These are phyloP conservation scores for Pythium phragmiticola DNA, from an alignment of 352 stramenopile species.

Conservation along the genomic window DNA sequence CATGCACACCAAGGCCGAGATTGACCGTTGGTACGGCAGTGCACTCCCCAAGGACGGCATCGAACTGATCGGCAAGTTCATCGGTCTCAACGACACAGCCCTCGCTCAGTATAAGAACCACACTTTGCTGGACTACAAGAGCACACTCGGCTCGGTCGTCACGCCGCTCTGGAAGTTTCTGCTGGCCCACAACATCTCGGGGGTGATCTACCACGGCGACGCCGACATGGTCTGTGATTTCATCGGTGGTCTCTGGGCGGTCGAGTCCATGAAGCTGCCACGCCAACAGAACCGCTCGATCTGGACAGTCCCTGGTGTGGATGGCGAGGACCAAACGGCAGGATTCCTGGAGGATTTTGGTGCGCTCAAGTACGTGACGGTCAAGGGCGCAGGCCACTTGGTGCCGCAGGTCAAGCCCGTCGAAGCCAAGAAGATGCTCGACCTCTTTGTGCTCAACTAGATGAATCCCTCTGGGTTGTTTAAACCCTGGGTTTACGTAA, in stretches of 20 bases:
- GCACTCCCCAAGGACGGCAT: conserved; percentile 37
- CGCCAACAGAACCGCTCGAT: conserved; percentile 33
- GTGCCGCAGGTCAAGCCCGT: conserved; percentile 38
- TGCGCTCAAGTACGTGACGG: background rate
- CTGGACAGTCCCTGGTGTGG: background rate
- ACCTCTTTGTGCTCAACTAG: conserved; percentile 45
- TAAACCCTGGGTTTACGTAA: no score
- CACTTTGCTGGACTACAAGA: conserved; percentile 46
- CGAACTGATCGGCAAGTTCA: conserved; percentile 19
- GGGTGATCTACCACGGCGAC: conserved; percentile 70
- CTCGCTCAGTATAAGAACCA: conserved; percentile 29
- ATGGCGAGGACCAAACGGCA: conserved; percentile 60
- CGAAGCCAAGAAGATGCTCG: conserved; percentile 60
- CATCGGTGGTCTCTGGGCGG: conserved; percentile 34
- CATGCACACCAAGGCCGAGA: conserved; percentile 61
- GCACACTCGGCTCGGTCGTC: conserved; percentile 40
- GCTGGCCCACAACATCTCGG: conserved; percentile 37
- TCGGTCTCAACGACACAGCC: conserved; percentile 33
- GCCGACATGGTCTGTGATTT: conserved; percentile 61
- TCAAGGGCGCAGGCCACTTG: conserved; percentile 3
- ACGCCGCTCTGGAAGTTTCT: conserved; percentile 54
- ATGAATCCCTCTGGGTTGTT: no score
- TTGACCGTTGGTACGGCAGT: conserved; percentile 38
- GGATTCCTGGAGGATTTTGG: conserved; percentile 82
- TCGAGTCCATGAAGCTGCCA: conserved; percentile 37